Evolutionary conservation across 108 stramenopile species (phyloP).

Genomic region (Aurantiochytrium sp.): DNA sequence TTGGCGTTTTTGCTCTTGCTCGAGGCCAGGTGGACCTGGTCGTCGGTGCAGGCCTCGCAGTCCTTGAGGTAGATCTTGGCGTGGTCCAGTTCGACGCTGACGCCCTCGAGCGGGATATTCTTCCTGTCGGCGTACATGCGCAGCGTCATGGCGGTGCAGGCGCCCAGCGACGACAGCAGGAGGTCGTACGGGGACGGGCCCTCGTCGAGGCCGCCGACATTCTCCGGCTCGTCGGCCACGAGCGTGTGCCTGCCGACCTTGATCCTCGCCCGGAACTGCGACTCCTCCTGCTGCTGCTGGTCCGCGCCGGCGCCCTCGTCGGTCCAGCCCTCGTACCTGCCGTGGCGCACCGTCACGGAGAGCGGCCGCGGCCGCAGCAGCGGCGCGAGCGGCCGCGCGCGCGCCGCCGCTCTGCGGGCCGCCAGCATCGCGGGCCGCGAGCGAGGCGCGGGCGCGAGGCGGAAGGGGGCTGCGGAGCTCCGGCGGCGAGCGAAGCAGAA

Average conservation of each 20-base stretch:
- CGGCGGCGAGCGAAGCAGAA: too few relatives aligned
- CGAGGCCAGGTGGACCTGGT: background rate
- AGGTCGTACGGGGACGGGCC: slow-evolving; percentile 32
- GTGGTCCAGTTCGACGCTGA: slow-evolving; percentile 40
- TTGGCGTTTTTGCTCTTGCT: slow-evolving; percentile 5
- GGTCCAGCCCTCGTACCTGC: background rate
- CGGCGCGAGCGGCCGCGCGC: too few relatives aligned
- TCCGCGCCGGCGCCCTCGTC: background rate
- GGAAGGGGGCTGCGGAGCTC: too few relatives aligned
- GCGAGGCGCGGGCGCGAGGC: too few relatives aligned
- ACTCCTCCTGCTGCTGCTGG: background rate
- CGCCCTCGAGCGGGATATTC: slow-evolving; percentile 32
- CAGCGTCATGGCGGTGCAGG: slow-evolving; percentile 48
- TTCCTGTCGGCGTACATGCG: slow-evolving; percentile 51
- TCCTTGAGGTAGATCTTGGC: slow-evolving; percentile 47
- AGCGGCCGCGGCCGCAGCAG: background rate
- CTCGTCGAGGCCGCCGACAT: background rate
- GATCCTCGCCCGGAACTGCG: background rate
- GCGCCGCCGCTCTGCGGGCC: too few relatives aligned
- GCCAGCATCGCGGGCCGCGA: too few relatives aligned
- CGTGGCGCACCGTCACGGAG: background rate
- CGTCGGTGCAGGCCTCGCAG: slow-evolving; percentile 40
- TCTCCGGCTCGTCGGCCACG: background rate
- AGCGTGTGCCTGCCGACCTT: background rate
- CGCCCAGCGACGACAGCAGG: slow-evolving; percentile 40